phyloP scores from a whole-genome alignment of 176 grass and related monocot species.

The Areca catechu region DNA sequence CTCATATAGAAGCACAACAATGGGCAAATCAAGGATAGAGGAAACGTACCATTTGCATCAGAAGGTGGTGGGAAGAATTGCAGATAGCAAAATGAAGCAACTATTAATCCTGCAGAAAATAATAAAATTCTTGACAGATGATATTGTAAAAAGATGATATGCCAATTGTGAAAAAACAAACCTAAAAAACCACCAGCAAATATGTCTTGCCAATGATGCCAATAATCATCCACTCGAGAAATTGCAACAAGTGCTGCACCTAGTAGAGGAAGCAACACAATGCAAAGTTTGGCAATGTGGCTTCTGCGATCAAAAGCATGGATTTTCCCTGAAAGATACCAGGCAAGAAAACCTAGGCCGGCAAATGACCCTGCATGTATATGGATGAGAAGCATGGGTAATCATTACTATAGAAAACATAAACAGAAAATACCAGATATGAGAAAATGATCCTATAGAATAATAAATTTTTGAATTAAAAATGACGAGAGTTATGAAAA shows the following conservation, averaged over 20 bases:
- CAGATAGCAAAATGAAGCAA: slow-evolving; percentile 17
- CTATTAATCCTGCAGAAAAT: slow-evolving; percentile 4
- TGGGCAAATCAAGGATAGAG: no score
- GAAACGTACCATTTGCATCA: no score
- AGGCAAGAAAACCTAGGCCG: slow-evolving; percentile 10
- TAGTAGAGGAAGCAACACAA: slow-evolving; percentile 15
- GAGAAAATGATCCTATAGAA: no score
- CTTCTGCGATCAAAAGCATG: slow-evolving; percentile 7
- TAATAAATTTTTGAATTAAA: no score
- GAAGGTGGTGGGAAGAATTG: slow-evolving; percentile 7
- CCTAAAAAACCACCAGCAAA: slow-evolving; percentile 12
- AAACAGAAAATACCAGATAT: no score
- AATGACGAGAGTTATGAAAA: no score
- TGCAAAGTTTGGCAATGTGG: slow-evolving; percentile 18
- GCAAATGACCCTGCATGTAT: slow-evolving; percentile 5
- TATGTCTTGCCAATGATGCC: slow-evolving; percentile 20
- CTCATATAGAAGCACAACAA: no score
- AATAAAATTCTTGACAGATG: neutral
- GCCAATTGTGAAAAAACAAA: neutral
- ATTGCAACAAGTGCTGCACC: slow-evolving; percentile 1
- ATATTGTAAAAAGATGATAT: neutral
- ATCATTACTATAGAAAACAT: no score
- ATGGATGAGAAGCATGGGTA: no score
- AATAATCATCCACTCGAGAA: slow-evolving; percentile 19
- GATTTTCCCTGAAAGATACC: slow-evolving; percentile 17